Conservation (phyloP, 176 grass and related monocot genomes). For the Bromus sterilis region DNA sequence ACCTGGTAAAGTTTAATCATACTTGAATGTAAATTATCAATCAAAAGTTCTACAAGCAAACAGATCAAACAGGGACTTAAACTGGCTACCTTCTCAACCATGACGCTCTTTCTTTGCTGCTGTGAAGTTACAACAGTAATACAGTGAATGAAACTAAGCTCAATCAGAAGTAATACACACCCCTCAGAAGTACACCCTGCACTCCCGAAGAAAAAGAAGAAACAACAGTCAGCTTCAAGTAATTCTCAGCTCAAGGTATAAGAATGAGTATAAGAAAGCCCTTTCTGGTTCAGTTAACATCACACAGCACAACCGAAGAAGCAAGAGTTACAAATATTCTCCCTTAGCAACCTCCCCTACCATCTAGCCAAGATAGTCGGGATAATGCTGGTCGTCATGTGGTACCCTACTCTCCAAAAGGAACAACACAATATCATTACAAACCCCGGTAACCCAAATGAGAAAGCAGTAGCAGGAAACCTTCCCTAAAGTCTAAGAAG, state of each 20-base stretch:
- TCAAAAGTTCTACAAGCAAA: not conserved
- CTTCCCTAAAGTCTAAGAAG: constrained; percentile 12
- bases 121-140: not conserved
- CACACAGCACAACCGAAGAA: not conserved
- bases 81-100: constrained; percentile 1
- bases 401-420: too few species aligned
- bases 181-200: not conserved
- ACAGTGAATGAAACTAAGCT: not conserved
- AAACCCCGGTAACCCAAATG: not conserved
- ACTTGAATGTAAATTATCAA: not conserved
- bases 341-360: not conserved
- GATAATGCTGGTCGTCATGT: not conserved
- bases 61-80: not conserved
- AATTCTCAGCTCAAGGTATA: not conserved
- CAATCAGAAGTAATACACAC: not conserved
- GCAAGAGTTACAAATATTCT: not conserved
- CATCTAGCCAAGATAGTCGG: not conserved
- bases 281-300: constrained; percentile 2
- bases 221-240: not conserved
- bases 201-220: constrained; percentile 6
- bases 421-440: not conserved
- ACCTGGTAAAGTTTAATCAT: too few species aligned
- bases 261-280: not conserved
- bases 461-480: not conserved
- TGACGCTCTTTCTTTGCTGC: not conserved